Conservation (phyloP, 2,329 filamentous ascomycete genomes). For the Clarireedia paspali region DNA sequence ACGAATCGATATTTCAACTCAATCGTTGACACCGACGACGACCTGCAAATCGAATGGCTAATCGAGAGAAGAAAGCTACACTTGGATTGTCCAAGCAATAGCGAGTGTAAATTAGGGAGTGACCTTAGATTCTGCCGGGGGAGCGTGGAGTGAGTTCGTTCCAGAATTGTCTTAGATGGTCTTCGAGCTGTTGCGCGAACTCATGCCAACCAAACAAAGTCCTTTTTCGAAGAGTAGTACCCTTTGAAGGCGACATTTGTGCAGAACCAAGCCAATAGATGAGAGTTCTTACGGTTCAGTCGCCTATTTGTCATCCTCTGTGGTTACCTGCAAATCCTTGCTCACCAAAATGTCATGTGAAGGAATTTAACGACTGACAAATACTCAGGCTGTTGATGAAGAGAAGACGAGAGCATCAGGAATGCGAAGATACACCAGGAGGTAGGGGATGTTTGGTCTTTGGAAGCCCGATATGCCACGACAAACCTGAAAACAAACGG, state of each 20-base stretch:
- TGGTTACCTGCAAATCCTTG: neutral
- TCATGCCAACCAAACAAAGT: too few relatives aligned
- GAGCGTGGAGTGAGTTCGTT: slow-evolving; percentile 44
- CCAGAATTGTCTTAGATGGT: neutral
- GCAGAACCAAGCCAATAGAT: too few relatives aligned
- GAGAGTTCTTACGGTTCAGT: neutral
- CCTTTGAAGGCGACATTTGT: too few relatives aligned
- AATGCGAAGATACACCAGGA: slow-evolving; percentile 40
- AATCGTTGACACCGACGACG: slow-evolving; percentile 57
- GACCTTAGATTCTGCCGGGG: slow-evolving; percentile 54
- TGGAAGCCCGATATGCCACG: slow-evolving; percentile 11
- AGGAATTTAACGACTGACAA: neutral
- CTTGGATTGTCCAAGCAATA: slow-evolving; percentile 56
- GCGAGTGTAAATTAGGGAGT: slow-evolving; percentile 49
- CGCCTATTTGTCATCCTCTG: neutral
- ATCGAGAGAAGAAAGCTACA: slow-evolving; percentile 54
- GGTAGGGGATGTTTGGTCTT: slow-evolving; percentile 27
- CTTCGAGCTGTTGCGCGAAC: neutral
- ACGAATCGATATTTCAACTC: slow-evolving; percentile 54
- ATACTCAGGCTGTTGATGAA: slow-evolving; percentile 46
- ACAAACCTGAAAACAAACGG: neutral
- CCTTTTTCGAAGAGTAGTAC: too few relatives aligned
- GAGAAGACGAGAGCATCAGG: slow-evolving; percentile 49
- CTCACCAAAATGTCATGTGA: neutral
- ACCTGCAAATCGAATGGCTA: slow-evolving; percentile 62